These are phyloP conservation scores for Pseudogymnoascus pannorum DNA, from an alignment of 2,329 filamentous ascomycete genomes.

Conservation along the genomic window DNA sequence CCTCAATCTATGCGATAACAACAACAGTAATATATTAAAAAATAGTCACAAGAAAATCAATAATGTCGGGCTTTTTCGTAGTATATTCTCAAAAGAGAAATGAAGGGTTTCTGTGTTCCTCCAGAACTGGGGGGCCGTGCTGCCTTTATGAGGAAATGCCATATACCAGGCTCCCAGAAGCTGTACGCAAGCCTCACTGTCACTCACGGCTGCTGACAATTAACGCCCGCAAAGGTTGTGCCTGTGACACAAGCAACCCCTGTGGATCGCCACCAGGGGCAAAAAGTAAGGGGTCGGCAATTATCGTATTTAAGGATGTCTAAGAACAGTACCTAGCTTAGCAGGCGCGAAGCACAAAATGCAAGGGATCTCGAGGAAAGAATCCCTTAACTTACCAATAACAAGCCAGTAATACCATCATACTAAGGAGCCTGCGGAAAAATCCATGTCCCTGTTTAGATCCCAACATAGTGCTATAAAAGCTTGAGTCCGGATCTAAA, in stretches of 20 bases:
- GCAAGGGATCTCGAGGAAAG: no score
- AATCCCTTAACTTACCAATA: no score
- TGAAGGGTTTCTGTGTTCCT: background rate
- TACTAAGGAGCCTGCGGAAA: no score
- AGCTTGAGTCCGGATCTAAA: background rate
- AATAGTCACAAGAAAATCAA: background rate
- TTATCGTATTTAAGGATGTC: background rate
- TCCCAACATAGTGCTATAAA: no score
- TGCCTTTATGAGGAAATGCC: background rate
- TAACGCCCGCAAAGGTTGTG: background rate
- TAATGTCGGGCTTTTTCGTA: background rate
- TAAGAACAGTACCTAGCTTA: no score
- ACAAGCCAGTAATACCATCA: background rate
- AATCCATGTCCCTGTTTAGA: no score
- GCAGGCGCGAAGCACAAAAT: no score
- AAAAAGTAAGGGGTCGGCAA: background rate
- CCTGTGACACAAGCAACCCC: background rate
- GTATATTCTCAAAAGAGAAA: background rate
- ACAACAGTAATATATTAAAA: background rate
- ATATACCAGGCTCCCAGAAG: background rate
- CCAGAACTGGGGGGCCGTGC: background rate
- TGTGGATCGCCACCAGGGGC: background rate
- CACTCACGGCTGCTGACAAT: background rate
- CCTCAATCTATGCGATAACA: background rate
- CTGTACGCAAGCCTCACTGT: slow-evolving; percentile 1